phyloP scores from a whole-genome alignment of 2,329 filamentous ascomycete genomes.

The Penicillium hesseltinei region DNA sequence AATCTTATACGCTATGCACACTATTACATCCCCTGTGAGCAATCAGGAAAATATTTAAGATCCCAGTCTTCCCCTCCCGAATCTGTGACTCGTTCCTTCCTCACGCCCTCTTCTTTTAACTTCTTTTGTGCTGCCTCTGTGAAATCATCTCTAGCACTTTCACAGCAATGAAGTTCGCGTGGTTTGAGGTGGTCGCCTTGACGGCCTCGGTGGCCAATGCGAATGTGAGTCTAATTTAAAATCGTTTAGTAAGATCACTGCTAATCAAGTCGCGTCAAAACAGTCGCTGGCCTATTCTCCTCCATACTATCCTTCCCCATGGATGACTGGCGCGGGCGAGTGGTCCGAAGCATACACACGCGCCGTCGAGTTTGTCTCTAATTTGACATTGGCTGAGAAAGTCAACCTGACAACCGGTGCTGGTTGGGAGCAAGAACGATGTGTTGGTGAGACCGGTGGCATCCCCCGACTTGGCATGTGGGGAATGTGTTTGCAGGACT shows the following conservation, averaged over 20 bases:
- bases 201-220: conserved; percentile 34
- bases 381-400: conserved; percentile 82
- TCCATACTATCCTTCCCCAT: conserved; percentile 82
- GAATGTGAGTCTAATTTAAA: conserved; percentile 24
- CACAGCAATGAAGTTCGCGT: conserved; percentile 36
- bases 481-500: conserved; percentile 81
- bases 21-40: conserved; percentile 5
- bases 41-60: conserved; percentile 2
- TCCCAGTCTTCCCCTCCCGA: neutral
- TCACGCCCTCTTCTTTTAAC: neutral
- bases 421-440: conserved; percentile 71
- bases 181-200: conserved; percentile 34
- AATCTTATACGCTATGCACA: neutral
- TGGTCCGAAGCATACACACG: conserved; percentile 76
- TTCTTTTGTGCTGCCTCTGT: neutral
- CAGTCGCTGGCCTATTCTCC: conserved; percentile 49
- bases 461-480: conserved; percentile 57
- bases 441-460: conserved; percentile 68
- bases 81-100: neutral
- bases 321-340: conserved; percentile 70
- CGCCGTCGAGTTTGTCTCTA: conserved; percentile 75
- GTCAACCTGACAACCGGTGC: conserved; percentile 92
- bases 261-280: conserved; percentile 9
- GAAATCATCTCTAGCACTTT: neutral
- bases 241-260: neutral